Evolutionary conservation across 2,329 filamentous ascomycete species (phyloP), one percentile per base, ranked within the genome.

Genomic region (Exophiala oligosperma): DNA sequence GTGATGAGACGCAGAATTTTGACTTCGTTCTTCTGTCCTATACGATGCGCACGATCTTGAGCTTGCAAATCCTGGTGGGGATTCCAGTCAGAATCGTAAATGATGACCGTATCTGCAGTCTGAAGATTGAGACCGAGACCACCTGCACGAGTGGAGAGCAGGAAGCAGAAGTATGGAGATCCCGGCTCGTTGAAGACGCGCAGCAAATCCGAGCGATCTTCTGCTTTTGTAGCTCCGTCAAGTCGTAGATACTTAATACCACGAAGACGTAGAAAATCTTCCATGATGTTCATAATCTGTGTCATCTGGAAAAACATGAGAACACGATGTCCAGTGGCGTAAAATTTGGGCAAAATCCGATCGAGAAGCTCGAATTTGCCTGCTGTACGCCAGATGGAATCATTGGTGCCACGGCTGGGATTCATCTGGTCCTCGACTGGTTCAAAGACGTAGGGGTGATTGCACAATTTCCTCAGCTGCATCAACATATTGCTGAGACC

Each of bases 231-330:
- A 0, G 92, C 94, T 79, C 94, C 94, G 70, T 99, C 94, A 59
- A 99, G 81, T 72, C 94, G 92, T 65, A 99, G 82, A 72, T 96
- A 99, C 69, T 89, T 83, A 66, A 96, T 81, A 48, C 88, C 89
- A 64, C 91, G 85, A 70, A 91, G 88, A 2, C 93, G 88, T 62
- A 99, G 77, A 73, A 96, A 99, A 73, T 99, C 94, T 69, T 99
- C 94, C 94, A 99, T 97, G 70, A 99, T 99, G 76, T 99, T 96
- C 94, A 99, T 99, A 72, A 99, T 99, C 62, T 96, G 92, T 3
- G 94, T 99, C 94, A 99, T 99, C 74, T 99, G 94, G 82, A 99
- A 99, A 84, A 99, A 99, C 90, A 99, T 97, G 73, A 99, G 81
- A 28, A 97, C 92, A 75, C 94, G 89, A 84, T 99, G 94, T 14